Base-by-base conservation (phyloP, 192 early-diverging fungal species). In the Coemansia sp. region DNA sequence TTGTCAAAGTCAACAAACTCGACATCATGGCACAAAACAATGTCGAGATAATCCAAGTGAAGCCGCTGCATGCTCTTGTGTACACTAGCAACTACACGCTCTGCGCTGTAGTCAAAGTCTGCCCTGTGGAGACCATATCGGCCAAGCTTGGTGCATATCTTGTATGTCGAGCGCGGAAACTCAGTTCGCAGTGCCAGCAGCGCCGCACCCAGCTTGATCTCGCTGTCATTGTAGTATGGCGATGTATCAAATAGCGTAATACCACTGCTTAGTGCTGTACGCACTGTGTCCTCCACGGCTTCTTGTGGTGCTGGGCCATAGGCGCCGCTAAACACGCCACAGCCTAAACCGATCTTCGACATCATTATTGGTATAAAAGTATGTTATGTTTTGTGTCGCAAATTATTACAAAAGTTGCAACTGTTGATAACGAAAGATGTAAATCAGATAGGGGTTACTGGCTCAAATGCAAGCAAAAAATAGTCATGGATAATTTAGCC, bases 11-110 rank as follows among this genome's bases (percentile, higher is more conserved):
- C 69, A 8, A 89, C 88, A 88, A 92, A 92, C 67, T 92, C 90
- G 9, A 92, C 88, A 65, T 92, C 90, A 58, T 92, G 90, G 37
- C 85, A 86, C 49, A 83, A 79, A 1, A 90, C 90, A 52, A 88
- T 72, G 57, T 92, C 88, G 17, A 92, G 65, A 57, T 92, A 92
- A 56, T 82, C 71, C 0, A 87, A 88, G 23, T 86, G 64, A 52
- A 90, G 67, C 32, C 87, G 62, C 10, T 54, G 62, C 78, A 87
- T 83, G 60, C 88, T 90, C 65, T 87, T 81, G 25, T 63, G 53
- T 1, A 89, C 84, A 53, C 85, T 85, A n/a, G 60, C 67, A 4
- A 60, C 53, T 6, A 83, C 80, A 14, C 81, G 82, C 21, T 79
- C 57, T 1, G 74, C 60, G 12, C 84, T 85, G 63, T 89, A 92